Percentiles rank a stretch among this genome's conserved stretches.
These are phyloP conservation scores for Chrysoporthe deuterocubensis DNA, from an alignment of 2,329 filamentous ascomycete genomes.

Conservation along the genomic window DNA sequence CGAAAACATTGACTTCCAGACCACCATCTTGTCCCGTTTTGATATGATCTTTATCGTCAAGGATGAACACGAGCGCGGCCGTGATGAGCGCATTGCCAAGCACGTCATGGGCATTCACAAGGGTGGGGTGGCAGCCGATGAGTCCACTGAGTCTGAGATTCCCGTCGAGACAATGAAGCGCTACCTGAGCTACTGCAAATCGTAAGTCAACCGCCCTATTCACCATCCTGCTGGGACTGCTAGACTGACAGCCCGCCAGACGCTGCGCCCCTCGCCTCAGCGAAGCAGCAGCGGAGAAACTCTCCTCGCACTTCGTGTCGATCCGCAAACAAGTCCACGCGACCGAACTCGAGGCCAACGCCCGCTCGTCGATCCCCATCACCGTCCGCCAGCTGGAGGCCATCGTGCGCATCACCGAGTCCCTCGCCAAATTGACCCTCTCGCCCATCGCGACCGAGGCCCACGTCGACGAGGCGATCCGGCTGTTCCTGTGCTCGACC, in stretches of 20 bases:
- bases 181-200: conserved; percentile 96
- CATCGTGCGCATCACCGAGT: conserved; percentile 95
- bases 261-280: conserved; percentile 92
- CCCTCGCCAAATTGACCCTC: conserved; percentile 87
- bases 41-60: conserved; percentile 99
- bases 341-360: conserved; percentile 85
- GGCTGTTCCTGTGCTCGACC: conserved; percentile 92
- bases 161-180: conserved; percentile 96
- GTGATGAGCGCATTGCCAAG: conserved; percentile 91
- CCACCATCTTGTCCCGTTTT: conserved; percentile 95
- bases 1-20: conserved; percentile 99
- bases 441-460: conserved; percentile 84
- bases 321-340: conserved; percentile 94
- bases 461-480: conserved; percentile 96
- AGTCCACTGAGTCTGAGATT: conserved; percentile 84
- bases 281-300: conserved; percentile 88
- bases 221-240: too few species aligned
- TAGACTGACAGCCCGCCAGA: conserved; percentile 50
- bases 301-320: conserved; percentile 95
- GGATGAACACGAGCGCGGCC: conserved; percentile 87
- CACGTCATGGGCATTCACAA: conserved; percentile 99
- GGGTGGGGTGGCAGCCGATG: conserved; percentile 81
- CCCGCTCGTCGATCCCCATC: conserved; percentile 92
- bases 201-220: conserved; percentile 59
- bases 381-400: conserved; percentile 96